Conservation (phyloP, 1,284 basidiomycete genomes). For the Pyrrhoderma lamaoense region DNA sequence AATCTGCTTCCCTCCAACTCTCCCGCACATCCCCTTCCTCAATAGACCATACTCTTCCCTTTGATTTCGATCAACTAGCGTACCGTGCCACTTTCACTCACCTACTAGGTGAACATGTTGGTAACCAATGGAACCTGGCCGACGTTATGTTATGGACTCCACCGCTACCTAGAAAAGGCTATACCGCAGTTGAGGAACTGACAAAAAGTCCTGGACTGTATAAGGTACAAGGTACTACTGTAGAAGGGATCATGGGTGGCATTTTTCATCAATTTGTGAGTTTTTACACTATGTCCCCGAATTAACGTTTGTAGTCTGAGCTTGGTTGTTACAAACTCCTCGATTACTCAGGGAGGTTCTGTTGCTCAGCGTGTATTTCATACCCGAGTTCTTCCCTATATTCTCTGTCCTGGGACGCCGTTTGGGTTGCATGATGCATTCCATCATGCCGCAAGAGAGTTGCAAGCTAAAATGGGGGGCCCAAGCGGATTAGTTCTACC, state of each 20-base stretch:
- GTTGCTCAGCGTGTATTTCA: conserved; percentile 61
- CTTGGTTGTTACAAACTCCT: background rate
- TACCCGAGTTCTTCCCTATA: conserved; percentile 52
- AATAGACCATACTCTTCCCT: conserved; percentile 31
- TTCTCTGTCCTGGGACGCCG: conserved; percentile 37
- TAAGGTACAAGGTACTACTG: conserved; percentile 69
- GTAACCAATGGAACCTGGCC: conserved; percentile 63
- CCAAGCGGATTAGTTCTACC: conserved; percentile 7
- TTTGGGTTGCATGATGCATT: conserved; percentile 47
- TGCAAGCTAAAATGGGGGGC: conserved; percentile 17
- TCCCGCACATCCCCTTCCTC: conserved; percentile 22
- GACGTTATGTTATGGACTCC: conserved; percentile 65
- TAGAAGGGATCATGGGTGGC: conserved; percentile 69
- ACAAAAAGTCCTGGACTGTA: conserved; percentile 52
- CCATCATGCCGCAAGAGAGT: conserved; percentile 27
- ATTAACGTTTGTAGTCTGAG: no score
- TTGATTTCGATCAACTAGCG: conserved; percentile 48
- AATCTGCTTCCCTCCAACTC: conserved; percentile 35
- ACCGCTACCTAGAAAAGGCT: conserved; percentile 27
- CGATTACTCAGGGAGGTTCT: conserved; percentile 43
- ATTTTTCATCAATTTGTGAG: conserved; percentile 73
- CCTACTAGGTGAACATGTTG: conserved; percentile 62
- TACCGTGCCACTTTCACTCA: conserved; percentile 57
- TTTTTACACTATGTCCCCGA: no score
- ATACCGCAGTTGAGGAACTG: conserved; percentile 5